Evolutionary conservation across 1,284 basidiomycete species (phyloP), one percentile per base, ranked within the genome.

Genomic region (Tilletia setariae): DNA sequence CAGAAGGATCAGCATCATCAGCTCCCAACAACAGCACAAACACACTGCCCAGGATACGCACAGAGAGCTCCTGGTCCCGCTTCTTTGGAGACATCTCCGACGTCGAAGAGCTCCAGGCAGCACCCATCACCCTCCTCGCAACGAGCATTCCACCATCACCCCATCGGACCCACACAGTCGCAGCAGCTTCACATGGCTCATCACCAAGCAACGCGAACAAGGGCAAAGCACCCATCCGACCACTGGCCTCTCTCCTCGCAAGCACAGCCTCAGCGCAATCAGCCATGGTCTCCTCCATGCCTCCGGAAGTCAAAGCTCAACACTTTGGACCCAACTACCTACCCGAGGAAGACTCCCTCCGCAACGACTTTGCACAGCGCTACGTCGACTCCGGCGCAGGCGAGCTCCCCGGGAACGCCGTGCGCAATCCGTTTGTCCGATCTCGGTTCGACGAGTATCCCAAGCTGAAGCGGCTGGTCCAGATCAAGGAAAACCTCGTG

Each of bases 341-440:
- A 49, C 89, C 91, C 1, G 90, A 93, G 74, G 95, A 97, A 81
- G 93, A 97, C 81, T 95, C 93, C 0, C 90, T 98, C 61, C 87
- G 94, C 65, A 98, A 96, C 81, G 94, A 98, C 84, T 95, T 96
- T 79, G 92, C 91, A 1, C 90, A 91, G 83, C 86, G 90, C 75
- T 98, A 95, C 82, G 92, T 94, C 51, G 90, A 92, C 73, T 73
- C 79, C 2, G 73, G 72, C 0, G 72, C 75, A 0, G 68, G 69
- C 19, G 49, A 71, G 43, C 75, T 78, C 2, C 80, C 80, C 0
- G 77, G 71, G 23, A 78, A 77, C 61, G 77, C 76, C 15, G 76
- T 82, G 1, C 75, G 74, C 59, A 81, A 80, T 47, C 71, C 75
- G 1, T 44, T 32, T 3, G 61, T 67, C 19, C 89, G 91, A 51